phyloP scores from a whole-genome alignment of 148 eudicot genomes.

The Suaeda aralocaspica region DNA sequence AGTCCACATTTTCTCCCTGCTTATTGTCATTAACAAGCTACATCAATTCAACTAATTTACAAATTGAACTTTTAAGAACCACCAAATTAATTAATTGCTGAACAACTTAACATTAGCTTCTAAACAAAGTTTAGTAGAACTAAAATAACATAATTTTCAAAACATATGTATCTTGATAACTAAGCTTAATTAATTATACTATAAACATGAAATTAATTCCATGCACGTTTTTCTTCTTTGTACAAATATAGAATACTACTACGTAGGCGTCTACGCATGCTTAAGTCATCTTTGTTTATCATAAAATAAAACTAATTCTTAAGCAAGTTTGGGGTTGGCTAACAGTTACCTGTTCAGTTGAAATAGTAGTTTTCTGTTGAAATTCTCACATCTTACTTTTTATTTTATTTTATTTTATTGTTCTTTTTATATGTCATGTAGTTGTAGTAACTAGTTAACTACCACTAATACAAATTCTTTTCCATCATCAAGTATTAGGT shows the following conservation, averaged over 20 bases:
- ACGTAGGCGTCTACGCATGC: not conserved
- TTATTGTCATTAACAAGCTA: conserved; percentile 9
- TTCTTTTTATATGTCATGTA: not conserved
- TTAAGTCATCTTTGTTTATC: not conserved
- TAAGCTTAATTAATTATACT: too few species aligned
- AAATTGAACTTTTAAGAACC: not conserved
- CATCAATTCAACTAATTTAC: conserved; percentile 18
- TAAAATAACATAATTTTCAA: conserved; percentile 1
- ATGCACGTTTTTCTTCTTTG: not conserved
- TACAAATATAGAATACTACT: not conserved
- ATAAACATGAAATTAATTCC: not conserved
- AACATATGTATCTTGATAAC: not conserved
- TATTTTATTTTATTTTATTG: not conserved
- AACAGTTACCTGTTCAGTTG: conserved; percentile 8
- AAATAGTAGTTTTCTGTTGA: conserved; percentile 16
- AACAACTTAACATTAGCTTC: conserved; percentile 27
- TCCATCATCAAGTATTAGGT: too few species aligned
- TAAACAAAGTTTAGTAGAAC: conserved; percentile 25
- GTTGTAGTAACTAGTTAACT: not conserved
- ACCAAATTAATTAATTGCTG: conserved; percentile 20
- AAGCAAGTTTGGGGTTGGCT: conserved; percentile 9
- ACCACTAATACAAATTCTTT: not conserved
- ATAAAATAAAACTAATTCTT: not conserved
- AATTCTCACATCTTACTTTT: conserved; percentile 9
- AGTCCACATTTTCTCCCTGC: conserved; percentile 3